A percentile compares a stretch with the other conserved stretches of the same genome.
These are phyloP conservation scores for Bombardia bombarda DNA, from an alignment of 495 filamentous ascomycete species.

Conservation along the genomic window DNA sequence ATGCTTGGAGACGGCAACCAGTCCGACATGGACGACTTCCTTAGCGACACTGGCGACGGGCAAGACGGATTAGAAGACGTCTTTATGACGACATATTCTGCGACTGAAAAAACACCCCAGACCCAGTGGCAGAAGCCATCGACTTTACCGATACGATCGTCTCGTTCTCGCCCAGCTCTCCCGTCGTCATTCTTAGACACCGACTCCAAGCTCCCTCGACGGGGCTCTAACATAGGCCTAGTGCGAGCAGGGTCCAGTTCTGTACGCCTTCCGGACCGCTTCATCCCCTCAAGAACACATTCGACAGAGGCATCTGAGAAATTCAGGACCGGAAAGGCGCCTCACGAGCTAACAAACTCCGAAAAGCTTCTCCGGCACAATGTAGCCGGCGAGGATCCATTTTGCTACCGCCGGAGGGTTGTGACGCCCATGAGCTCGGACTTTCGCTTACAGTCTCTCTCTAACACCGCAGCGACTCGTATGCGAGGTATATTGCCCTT, in stretches of 20 bases:
- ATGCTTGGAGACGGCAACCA: constrained; percentile 16
- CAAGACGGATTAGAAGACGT: not conserved
- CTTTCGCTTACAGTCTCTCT: constrained; percentile 16
- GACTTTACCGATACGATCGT: constrained; percentile 12
- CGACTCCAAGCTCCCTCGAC: constrained; percentile 5
- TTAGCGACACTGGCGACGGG: constrained; percentile 7
- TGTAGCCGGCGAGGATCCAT: constrained; percentile 55
- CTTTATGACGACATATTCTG: not conserved
- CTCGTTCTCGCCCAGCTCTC: constrained; percentile 10
- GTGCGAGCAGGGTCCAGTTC: constrained; percentile 1
- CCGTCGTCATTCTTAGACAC: constrained; percentile 12
- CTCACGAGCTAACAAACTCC: constrained; percentile 47
- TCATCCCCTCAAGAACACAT: constrained; percentile 51
- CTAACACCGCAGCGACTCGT: constrained; percentile 24
- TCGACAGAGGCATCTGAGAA: constrained; percentile 35
- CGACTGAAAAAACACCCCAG: not conserved
- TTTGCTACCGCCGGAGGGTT: constrained; percentile 41
- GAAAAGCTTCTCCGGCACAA: constrained; percentile 56
- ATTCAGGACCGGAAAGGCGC: constrained; percentile 58
- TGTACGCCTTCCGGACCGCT: constrained; percentile 52
- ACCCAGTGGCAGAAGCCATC: constrained; percentile 5
- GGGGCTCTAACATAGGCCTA: constrained; percentile 9
- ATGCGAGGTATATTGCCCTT: constrained; percentile 12
- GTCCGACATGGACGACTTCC: constrained; percentile 18
- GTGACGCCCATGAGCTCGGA: constrained; percentile 26